Conservation (phyloP, 192 early-diverging fungal species). For the Backusella circina region DNA sequence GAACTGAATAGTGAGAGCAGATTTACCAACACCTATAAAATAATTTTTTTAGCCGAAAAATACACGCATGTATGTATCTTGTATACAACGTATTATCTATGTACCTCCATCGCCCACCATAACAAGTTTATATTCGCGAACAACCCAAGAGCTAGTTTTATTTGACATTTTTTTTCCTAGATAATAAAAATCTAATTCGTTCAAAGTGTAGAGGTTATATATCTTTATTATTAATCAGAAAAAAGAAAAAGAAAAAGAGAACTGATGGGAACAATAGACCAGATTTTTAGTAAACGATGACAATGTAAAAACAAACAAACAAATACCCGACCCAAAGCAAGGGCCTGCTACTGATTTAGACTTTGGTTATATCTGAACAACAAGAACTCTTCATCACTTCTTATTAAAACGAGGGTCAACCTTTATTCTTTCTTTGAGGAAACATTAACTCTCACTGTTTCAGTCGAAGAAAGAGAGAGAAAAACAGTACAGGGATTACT, state of each 20-base stretch:
- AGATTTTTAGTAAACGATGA: background rate
- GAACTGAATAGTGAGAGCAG: conserved; percentile 79
- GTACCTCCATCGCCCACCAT: conserved; percentile 55
- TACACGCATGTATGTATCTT: background rate
- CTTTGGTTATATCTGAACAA: too few species aligned
- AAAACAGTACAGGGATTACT: too few species aligned
- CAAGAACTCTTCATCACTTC: background rate
- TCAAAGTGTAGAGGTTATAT: background rate
- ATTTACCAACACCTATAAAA: conserved; percentile 63
- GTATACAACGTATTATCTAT: background rate
- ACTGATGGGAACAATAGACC: background rate
- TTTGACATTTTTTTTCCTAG: background rate
- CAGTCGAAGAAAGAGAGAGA: too few species aligned
- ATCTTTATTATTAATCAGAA: background rate
- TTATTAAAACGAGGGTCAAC: background rate
- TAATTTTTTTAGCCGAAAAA: background rate
- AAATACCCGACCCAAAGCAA: background rate
- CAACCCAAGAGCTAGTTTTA: background rate
- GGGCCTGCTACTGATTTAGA: background rate
- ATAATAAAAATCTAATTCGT: background rate
- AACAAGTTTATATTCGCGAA: conserved; percentile 46
- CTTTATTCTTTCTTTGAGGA: too few species aligned
- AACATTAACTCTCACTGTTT: too few species aligned
- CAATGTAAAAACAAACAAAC: background rate
- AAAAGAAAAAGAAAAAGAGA: background rate